Conservation (phyloP, 768 basidiomycete species). For the Punctularia strigosozonata region DNA sequence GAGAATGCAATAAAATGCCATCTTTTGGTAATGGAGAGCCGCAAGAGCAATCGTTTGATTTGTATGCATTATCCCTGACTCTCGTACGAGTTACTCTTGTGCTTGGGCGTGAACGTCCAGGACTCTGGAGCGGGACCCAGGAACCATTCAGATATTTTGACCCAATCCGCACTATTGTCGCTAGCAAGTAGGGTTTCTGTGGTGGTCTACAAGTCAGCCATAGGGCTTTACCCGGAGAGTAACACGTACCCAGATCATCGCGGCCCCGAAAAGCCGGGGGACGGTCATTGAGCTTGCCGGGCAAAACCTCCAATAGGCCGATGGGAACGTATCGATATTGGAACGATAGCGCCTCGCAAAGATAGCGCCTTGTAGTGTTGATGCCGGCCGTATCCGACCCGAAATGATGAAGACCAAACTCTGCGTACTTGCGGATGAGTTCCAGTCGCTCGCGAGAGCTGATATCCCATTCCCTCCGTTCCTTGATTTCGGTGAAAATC, state of each 20-base stretch:
- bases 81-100: conserved; percentile 82
- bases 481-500: conserved; percentile 94
- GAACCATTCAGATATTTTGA: conserved; percentile 92
- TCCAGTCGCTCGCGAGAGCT: conserved; percentile 76
- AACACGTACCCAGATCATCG: conserved; percentile 68
- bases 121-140: conserved; percentile 75
- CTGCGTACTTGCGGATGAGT: conserved; percentile 73
- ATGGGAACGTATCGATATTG: conserved; percentile 94
- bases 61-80: conserved; percentile 37
- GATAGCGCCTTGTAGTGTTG: conserved; percentile 83
- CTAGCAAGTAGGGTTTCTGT: conserved; percentile 79
- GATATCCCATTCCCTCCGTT: conserved; percentile 89
- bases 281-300: conserved; percentile 80
- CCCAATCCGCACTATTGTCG: conserved; percentile 75
- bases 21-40: conserved; percentile 7
- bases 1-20: too few relatives aligned
- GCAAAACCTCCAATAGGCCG: conserved; percentile 76
- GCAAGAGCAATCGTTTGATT: conserved; percentile 8
- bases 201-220: neutral
- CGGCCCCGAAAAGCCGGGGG: conserved; percentile 82
- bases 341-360: conserved; percentile 93
- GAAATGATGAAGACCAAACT: conserved; percentile 74
- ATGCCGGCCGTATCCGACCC: conserved; percentile 83
- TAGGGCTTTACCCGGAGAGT: conserved; percentile 2
- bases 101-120: conserved; percentile 86